These are phyloP conservation scores for Botryosphaeria dothidea DNA, from an alignment of 2,329 filamentous ascomycete species.

Conservation along the genomic window DNA sequence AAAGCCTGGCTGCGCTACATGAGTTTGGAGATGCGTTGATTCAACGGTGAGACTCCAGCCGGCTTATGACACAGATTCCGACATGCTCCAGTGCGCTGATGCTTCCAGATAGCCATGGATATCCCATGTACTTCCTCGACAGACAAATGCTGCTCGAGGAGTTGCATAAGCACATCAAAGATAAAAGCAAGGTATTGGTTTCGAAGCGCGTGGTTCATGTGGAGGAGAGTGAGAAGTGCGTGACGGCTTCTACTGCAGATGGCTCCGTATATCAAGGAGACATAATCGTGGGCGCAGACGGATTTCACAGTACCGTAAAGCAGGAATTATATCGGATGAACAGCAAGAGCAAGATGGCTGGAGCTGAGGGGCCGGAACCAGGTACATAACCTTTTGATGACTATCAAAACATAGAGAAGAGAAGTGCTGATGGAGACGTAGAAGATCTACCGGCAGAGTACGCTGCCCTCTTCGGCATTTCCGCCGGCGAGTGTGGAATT, in stretches of 20 bases:
- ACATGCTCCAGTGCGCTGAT: too few relatives aligned
- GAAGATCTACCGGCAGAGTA: background rate
- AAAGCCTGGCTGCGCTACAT: background rate
- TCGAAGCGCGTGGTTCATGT: conserved; percentile 13
- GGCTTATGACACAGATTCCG: too few relatives aligned
- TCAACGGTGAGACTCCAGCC: too few relatives aligned
- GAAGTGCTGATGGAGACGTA: background rate
- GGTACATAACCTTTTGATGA: background rate
- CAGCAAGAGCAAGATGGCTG: too few relatives aligned
- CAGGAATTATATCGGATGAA: background rate
- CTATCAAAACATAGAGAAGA: background rate
- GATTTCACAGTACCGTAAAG: conserved; percentile 10
- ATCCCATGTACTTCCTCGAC: conserved; percentile 25
- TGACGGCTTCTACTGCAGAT: conserved; percentile 1
- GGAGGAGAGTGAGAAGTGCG: background rate
- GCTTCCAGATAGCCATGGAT: conserved; percentile 4
- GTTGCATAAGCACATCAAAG: conserved; percentile 27
- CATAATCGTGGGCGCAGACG: conserved; percentile 19
- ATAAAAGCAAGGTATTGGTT: conserved; percentile 25
- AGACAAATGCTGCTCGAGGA: conserved; percentile 27
- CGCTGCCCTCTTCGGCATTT: background rate
- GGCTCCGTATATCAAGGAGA: conserved; percentile 12
- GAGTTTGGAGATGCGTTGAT: too few relatives aligned
- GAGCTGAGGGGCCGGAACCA: too few relatives aligned
- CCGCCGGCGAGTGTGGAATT: background rate